Base-by-base conservation (phyloP, 2,329 filamentous ascomycete species). In the Scedosporium aurantiacum region DNA sequence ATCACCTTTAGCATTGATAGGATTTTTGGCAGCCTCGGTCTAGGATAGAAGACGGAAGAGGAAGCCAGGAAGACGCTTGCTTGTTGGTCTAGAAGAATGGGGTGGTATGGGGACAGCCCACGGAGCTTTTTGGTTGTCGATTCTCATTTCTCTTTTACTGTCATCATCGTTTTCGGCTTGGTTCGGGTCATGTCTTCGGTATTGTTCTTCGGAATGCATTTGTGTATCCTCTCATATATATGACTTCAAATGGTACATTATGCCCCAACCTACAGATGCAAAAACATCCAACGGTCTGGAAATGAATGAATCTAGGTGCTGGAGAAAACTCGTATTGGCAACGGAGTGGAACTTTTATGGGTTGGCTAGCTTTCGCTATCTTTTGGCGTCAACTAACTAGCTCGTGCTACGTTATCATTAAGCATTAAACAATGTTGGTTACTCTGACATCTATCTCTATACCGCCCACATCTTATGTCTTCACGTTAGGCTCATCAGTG, bases 401-500 rank as follows among this genome's bases (percentile, higher is more conserved):
- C 63, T 56, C 58, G 47, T 54, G n/a, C 25, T 57, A 58, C 62
- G 61, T 60, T 18, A 58, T 25, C 37, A 28, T 57, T 23, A 23
- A 14, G 18, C 23, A 21, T 8, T 23, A 54, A 54, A 25, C 23
- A 25, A n/a, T n/a, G n/a, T n/a, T 27, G 40, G 27, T 40, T 18
- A 60, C 23, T 45, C 16, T 56, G 27, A 60, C 5, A 12, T n/a
- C n/a, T 16, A 47, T 45, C 37, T 37, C 7, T 57, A 40, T n/a
- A 40, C 56, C 54, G 43, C 55, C 59, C 25, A 56, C 18, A 16
- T 10, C 61, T 67, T 86, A 97, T 63, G 93, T 99, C 87, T 92
- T 96, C 70, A 99, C 94, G 77, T 96, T 91, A 41, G 94, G 94
- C 79, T 96, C 89, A 69, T 91, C 91, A 64, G 92, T 87, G 72